Conservation (phyloP, 1,139 yeast species). For the Hemisphaericaspora subhashii region DNA sequence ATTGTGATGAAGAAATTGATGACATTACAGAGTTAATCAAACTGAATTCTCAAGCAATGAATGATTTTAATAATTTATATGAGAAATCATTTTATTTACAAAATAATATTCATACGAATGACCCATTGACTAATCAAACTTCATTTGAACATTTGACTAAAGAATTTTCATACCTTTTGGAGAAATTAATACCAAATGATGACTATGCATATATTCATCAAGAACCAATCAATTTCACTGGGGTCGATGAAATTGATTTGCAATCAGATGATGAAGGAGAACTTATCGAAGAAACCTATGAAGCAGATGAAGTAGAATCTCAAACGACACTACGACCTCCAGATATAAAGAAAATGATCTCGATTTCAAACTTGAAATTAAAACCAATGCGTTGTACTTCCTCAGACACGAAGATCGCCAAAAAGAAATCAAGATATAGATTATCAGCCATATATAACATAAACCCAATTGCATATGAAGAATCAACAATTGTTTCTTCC, state of each 20-base stretch:
- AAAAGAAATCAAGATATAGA: slow-evolving; percentile 44
- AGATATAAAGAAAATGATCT: slow-evolving; percentile 23
- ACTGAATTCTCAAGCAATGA: slow-evolving; percentile 24
- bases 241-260: slow-evolving; percentile 1
- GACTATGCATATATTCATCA: not conserved
- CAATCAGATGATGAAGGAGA: slow-evolving; percentile 4
- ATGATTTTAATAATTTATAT: slow-evolving; percentile 30
- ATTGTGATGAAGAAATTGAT: slow-evolving; percentile 34
- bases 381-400: slow-evolving; percentile 43
- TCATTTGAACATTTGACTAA: slow-evolving; percentile 49
- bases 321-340: slow-evolving; percentile 14
- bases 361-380: slow-evolving; percentile 39
- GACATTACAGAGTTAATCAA: slow-evolving; percentile 25
- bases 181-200: slow-evolving; percentile 13
- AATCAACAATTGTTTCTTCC: slow-evolving; percentile 10
- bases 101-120: slow-evolving; percentile 32
- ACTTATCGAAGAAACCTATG: not conserved
- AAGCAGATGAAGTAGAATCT: slow-evolving; percentile 1
- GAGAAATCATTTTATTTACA: slow-evolving; percentile 38
- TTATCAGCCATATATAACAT: slow-evolving; percentile 40
- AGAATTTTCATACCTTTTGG: slow-evolving; percentile 44
- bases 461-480: slow-evolving; percentile 32
- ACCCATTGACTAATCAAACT: slow-evolving; percentile 41
- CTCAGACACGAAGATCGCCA: slow-evolving; percentile 27
- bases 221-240: slow-evolving; percentile 1